Evolutionary conservation across 2,329 filamentous ascomycete genomes (phyloP).

Genomic region (Botrytis squamosa): DNA sequence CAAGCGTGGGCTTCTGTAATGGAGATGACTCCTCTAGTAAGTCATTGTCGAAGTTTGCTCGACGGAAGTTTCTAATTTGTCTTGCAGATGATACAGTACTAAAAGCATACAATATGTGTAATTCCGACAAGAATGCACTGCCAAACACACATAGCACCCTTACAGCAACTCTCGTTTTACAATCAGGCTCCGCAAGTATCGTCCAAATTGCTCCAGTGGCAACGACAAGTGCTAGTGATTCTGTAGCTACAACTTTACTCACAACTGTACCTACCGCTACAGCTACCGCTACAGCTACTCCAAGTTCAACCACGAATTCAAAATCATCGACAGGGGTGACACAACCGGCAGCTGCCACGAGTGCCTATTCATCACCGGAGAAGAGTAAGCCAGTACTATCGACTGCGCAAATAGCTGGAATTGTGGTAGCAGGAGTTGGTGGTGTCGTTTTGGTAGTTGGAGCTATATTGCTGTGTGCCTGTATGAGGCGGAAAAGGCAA

Average conservation of each 20-base stretch:
- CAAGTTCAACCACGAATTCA: constrained; percentile 24
- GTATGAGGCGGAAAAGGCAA: constrained; percentile 38
- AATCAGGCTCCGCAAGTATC: constrained; percentile 42
- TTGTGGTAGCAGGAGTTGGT: constrained; percentile 54
- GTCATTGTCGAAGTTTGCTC: neutral
- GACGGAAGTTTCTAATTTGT: constrained; percentile 18
- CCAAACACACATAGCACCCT: constrained; percentile 58
- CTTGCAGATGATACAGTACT: constrained; percentile 45
- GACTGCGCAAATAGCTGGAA: constrained; percentile 53
- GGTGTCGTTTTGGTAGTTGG: constrained; percentile 50
- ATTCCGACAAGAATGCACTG: constrained; percentile 48
- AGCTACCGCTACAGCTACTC: constrained; percentile 21
- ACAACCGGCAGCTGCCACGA: constrained; percentile 24
- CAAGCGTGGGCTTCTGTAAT: constrained; percentile 51
- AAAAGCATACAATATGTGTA: constrained; percentile 59
- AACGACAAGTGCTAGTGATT: constrained; percentile 23
- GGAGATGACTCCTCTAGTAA: constrained; percentile 41
- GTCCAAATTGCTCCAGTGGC: constrained; percentile 35
- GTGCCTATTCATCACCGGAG: constrained; percentile 20
- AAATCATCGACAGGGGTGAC: constrained; percentile 15
- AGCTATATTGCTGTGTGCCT: constrained; percentile 44
- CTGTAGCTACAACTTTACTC: constrained; percentile 28
- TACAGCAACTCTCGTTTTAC: constrained; percentile 54
- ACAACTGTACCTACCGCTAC: constrained; percentile 21
- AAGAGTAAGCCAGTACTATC: constrained; percentile 24